Evolutionary conservation across 108 stramenopile genomes (phyloP).

Genomic region (Craspedostauros australis): DNA sequence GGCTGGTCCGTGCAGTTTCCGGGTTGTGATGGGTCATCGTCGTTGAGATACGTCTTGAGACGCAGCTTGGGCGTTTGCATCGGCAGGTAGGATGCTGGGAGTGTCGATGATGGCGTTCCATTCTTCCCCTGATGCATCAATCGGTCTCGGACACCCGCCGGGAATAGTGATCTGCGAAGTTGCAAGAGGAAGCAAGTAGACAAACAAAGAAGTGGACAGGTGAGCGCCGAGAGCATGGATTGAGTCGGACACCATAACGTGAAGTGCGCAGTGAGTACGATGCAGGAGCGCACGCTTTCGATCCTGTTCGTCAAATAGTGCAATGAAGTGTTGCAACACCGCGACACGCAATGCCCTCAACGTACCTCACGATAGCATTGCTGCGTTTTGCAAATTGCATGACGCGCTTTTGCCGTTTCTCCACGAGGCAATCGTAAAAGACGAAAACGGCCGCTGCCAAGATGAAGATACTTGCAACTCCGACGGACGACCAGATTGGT

Average conservation of each 20-base stretch:
- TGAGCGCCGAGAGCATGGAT: too few species aligned
- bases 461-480: background rate
- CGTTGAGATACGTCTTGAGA: background rate
- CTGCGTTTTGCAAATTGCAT: conserved; percentile 2
- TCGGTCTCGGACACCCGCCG: conserved; percentile 5
- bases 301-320: too few species aligned
- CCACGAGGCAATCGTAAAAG: conserved; percentile 3
- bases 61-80: conserved; percentile 5
- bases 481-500: background rate
- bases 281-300: too few species aligned
- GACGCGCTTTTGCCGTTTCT: conserved; percentile 11
- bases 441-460: conserved; percentile 4
- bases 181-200: too few species aligned
- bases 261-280: too few species aligned
- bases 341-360: too few species aligned
- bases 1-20: too few species aligned
- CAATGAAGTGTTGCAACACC: too few species aligned
- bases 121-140: conserved; percentile 1
- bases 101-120: background rate
- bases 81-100: background rate
- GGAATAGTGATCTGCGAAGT: conserved; percentile 12
- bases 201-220: too few species aligned
- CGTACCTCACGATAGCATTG: too few species aligned
- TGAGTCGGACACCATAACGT: too few species aligned
- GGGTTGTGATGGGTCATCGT: too few species aligned